Percentiles rank a stretch among this genome's conserved stretches.
phyloP scores from a whole-genome alignment of 805 yeast species.

The Saccharomycopsis schoenii region DNA sequence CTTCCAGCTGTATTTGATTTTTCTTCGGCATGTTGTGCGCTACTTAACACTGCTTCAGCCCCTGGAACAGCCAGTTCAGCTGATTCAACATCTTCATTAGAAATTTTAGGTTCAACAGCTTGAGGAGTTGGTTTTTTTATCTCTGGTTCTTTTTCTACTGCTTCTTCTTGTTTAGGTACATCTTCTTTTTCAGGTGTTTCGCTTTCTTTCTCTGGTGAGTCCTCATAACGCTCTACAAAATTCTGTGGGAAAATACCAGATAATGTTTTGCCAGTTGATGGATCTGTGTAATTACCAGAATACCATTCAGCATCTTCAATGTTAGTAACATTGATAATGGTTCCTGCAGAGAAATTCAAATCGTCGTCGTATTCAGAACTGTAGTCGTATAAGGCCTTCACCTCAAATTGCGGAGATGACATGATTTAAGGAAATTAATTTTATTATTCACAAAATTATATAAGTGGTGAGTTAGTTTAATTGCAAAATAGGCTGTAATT shows the following conservation, averaged over 20 bases:
- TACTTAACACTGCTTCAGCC: neutral
- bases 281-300: slow-evolving; percentile 48
- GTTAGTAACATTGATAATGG: slow-evolving; percentile 61
- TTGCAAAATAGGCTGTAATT: neutral
- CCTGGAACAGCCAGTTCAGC: neutral
- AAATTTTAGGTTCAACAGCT: too few relatives aligned
- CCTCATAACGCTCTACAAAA: slow-evolving; percentile 45
- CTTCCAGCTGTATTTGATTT: neutral
- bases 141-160: neutral
- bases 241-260: slow-evolving; percentile 83
- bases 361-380: slow-evolving; percentile 74
- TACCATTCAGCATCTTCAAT: slow-evolving; percentile 93
- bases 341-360: slow-evolving; percentile 58
- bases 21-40: neutral
- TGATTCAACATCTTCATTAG: neutral
- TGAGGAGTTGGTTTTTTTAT: too few relatives aligned
- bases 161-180: neutral
- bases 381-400: slow-evolving; percentile 60
- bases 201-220: slow-evolving; percentile 5
- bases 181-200: too few relatives aligned
- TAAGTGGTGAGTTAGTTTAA: neutral
- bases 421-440: neutral
- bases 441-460: neutral
- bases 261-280: slow-evolving; percentile 31
- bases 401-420: slow-evolving; percentile 47